Conservation (phyloP, 495 filamentous ascomycete genomes). For the Pyrenula massariospora region DNA sequence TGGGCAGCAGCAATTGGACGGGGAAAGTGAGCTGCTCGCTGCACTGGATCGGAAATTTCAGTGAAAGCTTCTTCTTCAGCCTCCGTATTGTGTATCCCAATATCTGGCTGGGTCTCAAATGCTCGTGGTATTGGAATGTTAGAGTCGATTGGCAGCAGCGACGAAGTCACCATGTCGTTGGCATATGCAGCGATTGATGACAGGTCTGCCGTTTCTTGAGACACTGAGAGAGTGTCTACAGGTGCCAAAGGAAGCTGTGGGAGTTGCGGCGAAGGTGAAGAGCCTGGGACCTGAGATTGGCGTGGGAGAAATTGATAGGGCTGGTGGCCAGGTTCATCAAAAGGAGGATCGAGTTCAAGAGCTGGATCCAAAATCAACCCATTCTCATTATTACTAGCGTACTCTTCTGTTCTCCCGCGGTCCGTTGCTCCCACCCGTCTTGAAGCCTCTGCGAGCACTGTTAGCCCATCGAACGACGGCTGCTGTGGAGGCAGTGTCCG, state of each 20-base stretch:
- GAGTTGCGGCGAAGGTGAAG: slow-evolving; percentile 29
- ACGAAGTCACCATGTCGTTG: slow-evolving; percentile 32
- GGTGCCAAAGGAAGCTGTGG: slow-evolving; percentile 26
- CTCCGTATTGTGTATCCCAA: slow-evolving; percentile 31
- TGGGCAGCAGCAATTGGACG: slow-evolving; percentile 45
- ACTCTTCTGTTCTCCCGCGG: slow-evolving; percentile 18
- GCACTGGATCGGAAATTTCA: slow-evolving; percentile 27
- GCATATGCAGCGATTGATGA: slow-evolving; percentile 38
- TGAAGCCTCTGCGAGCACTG: slow-evolving; percentile 74
- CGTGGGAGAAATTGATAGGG: no score
- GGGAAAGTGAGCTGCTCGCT: slow-evolving; percentile 34
- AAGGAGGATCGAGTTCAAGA: slow-evolving; percentile 20
- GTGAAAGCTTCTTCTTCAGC: slow-evolving; percentile 31
- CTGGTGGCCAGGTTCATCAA: slow-evolving; percentile 11
- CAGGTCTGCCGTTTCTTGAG: slow-evolving; percentile 30
- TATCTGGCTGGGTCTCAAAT: slow-evolving; percentile 21
- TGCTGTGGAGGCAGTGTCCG: slow-evolving; percentile 3
- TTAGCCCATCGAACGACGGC: slow-evolving; percentile 61
- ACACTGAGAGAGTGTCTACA: slow-evolving; percentile 22
- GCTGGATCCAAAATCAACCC: slow-evolving; percentile 17
- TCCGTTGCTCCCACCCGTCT: slow-evolving; percentile 45
- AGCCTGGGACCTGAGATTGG: no score
- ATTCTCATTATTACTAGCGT: slow-evolving; percentile 14
- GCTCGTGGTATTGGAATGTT: slow-evolving; percentile 20
- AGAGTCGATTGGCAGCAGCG: slow-evolving; percentile 27